These are phyloP conservation scores for Pseudocercospora eumusae DNA, from an alignment of 2,329 filamentous ascomycete genomes.

Conservation along the genomic window DNA sequence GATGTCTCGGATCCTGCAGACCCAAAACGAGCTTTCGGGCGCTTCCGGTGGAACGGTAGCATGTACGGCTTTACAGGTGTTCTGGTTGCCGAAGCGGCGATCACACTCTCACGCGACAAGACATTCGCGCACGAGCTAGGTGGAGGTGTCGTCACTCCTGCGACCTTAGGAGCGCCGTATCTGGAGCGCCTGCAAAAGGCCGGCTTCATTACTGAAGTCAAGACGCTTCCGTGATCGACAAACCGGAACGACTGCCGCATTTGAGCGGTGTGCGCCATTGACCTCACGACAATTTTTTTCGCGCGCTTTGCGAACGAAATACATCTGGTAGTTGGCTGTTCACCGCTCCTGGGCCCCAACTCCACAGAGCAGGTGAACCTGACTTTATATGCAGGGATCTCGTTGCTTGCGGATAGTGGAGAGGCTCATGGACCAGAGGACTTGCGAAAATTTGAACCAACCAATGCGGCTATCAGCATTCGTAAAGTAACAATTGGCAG, in stretches of 20 bases:
- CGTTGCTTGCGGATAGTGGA: constrained; percentile 13
- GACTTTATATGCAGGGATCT: constrained; percentile 19
- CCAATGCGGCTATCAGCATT: constrained; percentile 6
- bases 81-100: constrained; percentile 64
- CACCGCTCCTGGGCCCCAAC: constrained; percentile 17
- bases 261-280: constrained; percentile 18
- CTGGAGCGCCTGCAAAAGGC: constrained; percentile 62
- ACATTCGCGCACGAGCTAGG: constrained; percentile 55
- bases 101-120: constrained; percentile 62
- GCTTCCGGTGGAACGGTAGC: constrained; percentile 60
- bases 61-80: constrained; percentile 69
- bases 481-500: constrained; percentile 8
- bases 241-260: constrained; percentile 11
- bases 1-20: constrained; percentile 51
- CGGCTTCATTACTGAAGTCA: constrained; percentile 63
- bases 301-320: constrained; percentile 16
- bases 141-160: constrained; percentile 71
- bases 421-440: constrained; percentile 11
- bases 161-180: constrained; percentile 67
- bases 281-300: constrained; percentile 17
- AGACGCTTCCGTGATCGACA: constrained; percentile 35
- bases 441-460: constrained; percentile 9
- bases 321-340: constrained; percentile 21
- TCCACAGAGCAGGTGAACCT: constrained; percentile 3
- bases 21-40: constrained; percentile 57